Percentiles rank a stretch among this genome's conserved stretches.
Conservation (phyloP, 2,329 filamentous ascomycete species). For the Purpureocillium lavendulum region DNA sequence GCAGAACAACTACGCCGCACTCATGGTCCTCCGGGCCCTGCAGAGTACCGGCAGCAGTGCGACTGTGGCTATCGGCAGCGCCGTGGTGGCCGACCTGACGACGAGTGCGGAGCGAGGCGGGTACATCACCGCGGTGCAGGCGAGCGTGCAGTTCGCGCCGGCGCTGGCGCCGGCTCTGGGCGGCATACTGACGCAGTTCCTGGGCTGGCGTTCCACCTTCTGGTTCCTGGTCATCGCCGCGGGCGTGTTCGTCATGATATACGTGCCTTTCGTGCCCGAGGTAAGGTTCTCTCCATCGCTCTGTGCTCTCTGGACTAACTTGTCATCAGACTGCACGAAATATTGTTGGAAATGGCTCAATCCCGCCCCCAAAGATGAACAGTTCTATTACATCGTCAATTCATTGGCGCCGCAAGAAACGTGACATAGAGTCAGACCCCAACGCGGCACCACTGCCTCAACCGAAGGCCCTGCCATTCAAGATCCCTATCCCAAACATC, state of each 20-base stretch:
- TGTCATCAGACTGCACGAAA: slow-evolving; percentile 24
- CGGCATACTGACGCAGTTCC: slow-evolving; percentile 39
- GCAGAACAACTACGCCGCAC: slow-evolving; percentile 31
- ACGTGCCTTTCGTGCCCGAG: slow-evolving; percentile 29
- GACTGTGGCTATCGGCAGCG: slow-evolving; percentile 43
- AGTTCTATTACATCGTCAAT: slow-evolving; percentile 8
- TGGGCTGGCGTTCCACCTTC: slow-evolving; percentile 47
- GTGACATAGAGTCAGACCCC: slow-evolving; percentile 7
- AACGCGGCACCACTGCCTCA: not conserved
- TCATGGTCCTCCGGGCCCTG: slow-evolving; percentile 39
- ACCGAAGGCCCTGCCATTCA: slow-evolving; percentile 6
- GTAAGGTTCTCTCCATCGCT: slow-evolving; percentile 2
- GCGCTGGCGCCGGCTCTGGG: slow-evolving; percentile 41
- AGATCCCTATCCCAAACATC: slow-evolving; percentile 19
- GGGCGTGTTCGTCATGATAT: slow-evolving; percentile 27
- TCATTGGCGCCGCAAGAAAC: slow-evolving; percentile 4
- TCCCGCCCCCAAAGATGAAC: slow-evolving; percentile 23
- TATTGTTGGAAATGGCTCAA: slow-evolving; percentile 37
- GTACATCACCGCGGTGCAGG: slow-evolving; percentile 39
- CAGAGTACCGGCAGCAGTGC: slow-evolving; percentile 45
- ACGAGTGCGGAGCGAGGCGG: slow-evolving; percentile 47
- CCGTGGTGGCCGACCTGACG: slow-evolving; percentile 48
- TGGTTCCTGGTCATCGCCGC: slow-evolving; percentile 44
- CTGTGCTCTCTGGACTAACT: not conserved
- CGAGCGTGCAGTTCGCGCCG: slow-evolving; percentile 31